Percentiles rank a stretch among this genome's conserved stretches.
phyloP scores from a whole-genome alignment of 306 rosid genomes.

The Dalbergia oliveri region DNA sequence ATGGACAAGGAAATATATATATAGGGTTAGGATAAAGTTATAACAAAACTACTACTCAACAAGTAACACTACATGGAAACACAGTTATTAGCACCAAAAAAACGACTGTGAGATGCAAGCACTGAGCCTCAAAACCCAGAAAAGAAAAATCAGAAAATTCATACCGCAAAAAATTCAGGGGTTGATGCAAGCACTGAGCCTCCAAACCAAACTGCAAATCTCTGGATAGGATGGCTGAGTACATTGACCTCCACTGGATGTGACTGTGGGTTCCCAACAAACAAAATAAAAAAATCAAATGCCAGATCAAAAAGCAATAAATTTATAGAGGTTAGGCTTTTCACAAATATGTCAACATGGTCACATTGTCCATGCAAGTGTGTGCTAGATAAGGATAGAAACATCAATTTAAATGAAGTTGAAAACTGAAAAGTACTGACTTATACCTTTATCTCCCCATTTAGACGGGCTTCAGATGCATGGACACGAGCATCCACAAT shows the following conservation, averaged over 20 bases:
- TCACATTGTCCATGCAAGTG: constrained; percentile 16
- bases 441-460: constrained; percentile 82
- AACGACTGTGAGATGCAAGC: neutral
- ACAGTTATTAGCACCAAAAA: neutral
- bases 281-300: constrained; percentile 17
- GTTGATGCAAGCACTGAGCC: constrained; percentile 99
- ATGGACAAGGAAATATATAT: neutral
- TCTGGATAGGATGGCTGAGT: constrained; percentile 96
- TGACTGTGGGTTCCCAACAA: constrained; percentile 62
- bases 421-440: neutral
- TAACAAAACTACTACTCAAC: constrained; percentile 2
- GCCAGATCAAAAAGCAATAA: constrained; percentile 30
- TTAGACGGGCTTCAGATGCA: constrained; percentile 84
- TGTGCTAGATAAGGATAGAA: constrained; percentile 14
- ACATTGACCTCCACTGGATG: constrained; percentile 99
- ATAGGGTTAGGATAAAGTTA: too few species aligned
- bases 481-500: constrained; percentile 91
- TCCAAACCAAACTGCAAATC: constrained; percentile 99
- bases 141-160: constrained; percentile 7
- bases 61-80: neutral
- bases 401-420: constrained; percentile 1
- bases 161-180: constrained; percentile 91
- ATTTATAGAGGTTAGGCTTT: constrained; percentile 16
- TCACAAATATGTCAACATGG: constrained; percentile 2
- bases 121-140: neutral